Evolutionary conservation across 768 basidiomycete species (phyloP).

Genomic region (Ephemerocybe angulata): DNA sequence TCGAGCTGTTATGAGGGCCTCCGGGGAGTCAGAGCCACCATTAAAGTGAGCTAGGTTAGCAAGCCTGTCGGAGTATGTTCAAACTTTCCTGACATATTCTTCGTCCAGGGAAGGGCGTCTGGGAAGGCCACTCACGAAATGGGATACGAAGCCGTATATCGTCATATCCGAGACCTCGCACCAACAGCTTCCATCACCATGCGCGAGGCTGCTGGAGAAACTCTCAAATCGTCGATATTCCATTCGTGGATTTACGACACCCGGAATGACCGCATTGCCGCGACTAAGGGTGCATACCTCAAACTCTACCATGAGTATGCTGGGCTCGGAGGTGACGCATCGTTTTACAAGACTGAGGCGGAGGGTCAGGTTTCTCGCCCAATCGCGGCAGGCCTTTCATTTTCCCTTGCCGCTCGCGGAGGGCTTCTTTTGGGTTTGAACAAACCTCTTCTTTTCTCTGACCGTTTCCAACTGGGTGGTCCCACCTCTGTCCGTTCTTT

Average conservation of each 20-base stretch:
- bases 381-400: conserved; percentile 52
- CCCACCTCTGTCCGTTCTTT: conserved; percentile 83
- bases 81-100: neutral
- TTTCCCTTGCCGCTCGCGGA: conserved; percentile 68
- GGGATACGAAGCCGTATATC: conserved; percentile 76
- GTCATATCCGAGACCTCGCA: conserved; percentile 69
- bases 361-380: conserved; percentile 62
- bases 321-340: conserved; percentile 63
- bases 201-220: conserved; percentile 76
- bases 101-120: conserved; percentile 31
- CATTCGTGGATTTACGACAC: conserved; percentile 77
- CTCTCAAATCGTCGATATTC: conserved; percentile 77
- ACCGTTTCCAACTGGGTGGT: conserved; percentile 92
- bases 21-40: conserved; percentile 59
- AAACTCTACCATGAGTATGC: conserved; percentile 70
- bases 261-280: conserved; percentile 64
- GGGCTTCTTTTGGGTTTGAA: conserved; percentile 68
- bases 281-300: conserved; percentile 57
- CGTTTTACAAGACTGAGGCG: conserved; percentile 69
- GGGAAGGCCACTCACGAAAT: conserved; percentile 64
- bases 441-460: conserved; percentile 55
- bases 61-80: conserved; percentile 1
- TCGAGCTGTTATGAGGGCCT: conserved; percentile 68
- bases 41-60: conserved; percentile 73
- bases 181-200: conserved; percentile 85